phyloP scores from a whole-genome alignment of 2,329 filamentous ascomycete genomes.

The Neofusicoccum sp. region DNA sequence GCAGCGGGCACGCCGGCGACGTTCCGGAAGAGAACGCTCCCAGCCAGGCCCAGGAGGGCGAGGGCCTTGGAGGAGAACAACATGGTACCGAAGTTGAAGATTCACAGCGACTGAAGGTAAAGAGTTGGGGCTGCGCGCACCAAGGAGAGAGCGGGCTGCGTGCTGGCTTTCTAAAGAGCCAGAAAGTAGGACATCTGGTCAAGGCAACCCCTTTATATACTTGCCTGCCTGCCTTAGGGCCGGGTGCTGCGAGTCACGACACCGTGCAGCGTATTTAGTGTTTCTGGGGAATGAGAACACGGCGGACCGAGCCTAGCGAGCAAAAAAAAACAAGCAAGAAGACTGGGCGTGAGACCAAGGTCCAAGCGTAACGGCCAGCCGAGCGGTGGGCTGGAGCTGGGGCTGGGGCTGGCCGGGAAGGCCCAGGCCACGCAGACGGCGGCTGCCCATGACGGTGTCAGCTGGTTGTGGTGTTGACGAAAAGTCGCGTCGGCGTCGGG shows the following conservation, averaged over 20 bases:
- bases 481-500: neutral
- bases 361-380: neutral
- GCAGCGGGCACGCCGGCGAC: neutral
- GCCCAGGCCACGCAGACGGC: too few relatives aligned
- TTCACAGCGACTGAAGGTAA: too few relatives aligned
- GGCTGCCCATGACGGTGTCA: neutral
- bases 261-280: neutral
- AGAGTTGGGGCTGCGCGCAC: neutral
- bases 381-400: neutral
- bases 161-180: neutral
- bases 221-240: too few relatives aligned
- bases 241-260: slow-evolving; percentile 7
- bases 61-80: slow-evolving; percentile 8
- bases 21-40: neutral
- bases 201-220: neutral
- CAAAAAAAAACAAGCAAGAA: too few relatives aligned
- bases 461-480: slow-evolving; percentile 8
- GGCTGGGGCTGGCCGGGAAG: neutral
- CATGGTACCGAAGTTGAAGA: neutral
- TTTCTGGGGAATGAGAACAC: neutral
- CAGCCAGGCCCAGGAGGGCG: slow-evolving; percentile 5
- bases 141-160: neutral
- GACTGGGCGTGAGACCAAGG: neutral
- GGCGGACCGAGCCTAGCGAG: slow-evolving; percentile 12
- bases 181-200: neutral